Evolutionary conservation across 768 basidiomycete species (phyloP), one percentile per base, ranked within the genome.

Genomic region (Mycena olivaceomarginata): DNA sequence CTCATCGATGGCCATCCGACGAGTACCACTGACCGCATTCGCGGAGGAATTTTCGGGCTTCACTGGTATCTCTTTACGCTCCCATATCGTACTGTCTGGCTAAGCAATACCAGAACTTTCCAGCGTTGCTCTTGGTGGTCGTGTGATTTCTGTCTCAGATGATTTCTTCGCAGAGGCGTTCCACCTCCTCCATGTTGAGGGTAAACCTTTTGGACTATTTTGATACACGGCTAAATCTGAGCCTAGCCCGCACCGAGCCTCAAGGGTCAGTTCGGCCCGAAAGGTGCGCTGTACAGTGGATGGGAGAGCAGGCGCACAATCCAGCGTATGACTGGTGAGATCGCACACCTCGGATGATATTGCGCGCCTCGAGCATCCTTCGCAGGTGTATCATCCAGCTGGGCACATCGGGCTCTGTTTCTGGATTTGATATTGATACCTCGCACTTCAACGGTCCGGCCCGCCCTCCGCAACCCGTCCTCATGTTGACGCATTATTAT

Each of bases 231-330:
- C 25, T 74, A 66, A 53, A 31, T 37, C 15, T 22, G 56, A 67
- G 31, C 12, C 16, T 76, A 98, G 97, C 95, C 98, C 9, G 93
- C 98, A 31, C 91, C 90, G 5, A 96, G 94, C 79, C 86, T 98
- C 83, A 97, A 98, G 85, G 98, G 98, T n/a, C 96, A 97, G 80
- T 99, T 97, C 81, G 98, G 98, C 9, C 96, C 97, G 4, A 98
- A 97, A 56, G 98, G 98, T 31, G 98, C 98, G 0, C 86, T 99
- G 31, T 99, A 90, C 85, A 96, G 94, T 79, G 98, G 98, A 69
- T 99, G 98, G 98, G 98, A 99, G 84, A 91, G 90, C 39, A 88
- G 97, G 56, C 87, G 80, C 98, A 99, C 85, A 99, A 98, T 85
- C 93, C 95, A 1, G 82, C 90, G 2, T 92, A 93, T 81, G 98